phyloP scores from a whole-genome alignment of 352 stramenopile genomes.

The Globisporangium irregulare region DNA sequence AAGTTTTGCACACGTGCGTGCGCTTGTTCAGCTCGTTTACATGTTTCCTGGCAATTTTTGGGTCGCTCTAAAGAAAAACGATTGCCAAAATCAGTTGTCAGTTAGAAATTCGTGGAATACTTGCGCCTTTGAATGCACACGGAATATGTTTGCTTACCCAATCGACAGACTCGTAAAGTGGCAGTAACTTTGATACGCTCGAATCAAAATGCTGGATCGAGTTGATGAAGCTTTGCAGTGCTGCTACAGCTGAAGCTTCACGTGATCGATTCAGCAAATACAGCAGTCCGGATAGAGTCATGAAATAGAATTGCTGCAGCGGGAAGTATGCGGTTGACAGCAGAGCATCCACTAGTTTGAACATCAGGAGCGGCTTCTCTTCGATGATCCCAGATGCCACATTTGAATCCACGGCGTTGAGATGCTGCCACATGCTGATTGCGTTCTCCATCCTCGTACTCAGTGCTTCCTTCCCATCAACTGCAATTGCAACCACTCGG shows the following conservation, averaged over 20 bases:
- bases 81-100: not conserved
- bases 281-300: slow-evolving; percentile 40
- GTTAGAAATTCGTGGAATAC: not conserved
- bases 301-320: slow-evolving; percentile 62
- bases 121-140: not conserved
- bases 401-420: slow-evolving; percentile 22
- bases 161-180: slow-evolving; percentile 31
- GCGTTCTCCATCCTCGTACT: slow-evolving; percentile 39
- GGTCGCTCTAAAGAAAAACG: slow-evolving; percentile 14
- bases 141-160: slow-evolving; percentile 28
- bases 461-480: slow-evolving; percentile 33
- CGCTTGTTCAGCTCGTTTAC: slow-evolving; percentile 31
- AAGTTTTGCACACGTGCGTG: slow-evolving; percentile 20
- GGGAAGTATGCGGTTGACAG: slow-evolving; percentile 57
- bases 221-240: slow-evolving; percentile 9
- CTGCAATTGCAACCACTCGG: slow-evolving; percentile 16
- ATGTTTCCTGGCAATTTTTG: slow-evolving; percentile 16
- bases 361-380: slow-evolving; percentile 23
- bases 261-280: slow-evolving; percentile 26
- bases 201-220: slow-evolving; percentile 25
- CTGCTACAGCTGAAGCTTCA: not conserved
- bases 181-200: slow-evolving; percentile 30
- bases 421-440: slow-evolving; percentile 31
- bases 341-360: slow-evolving; percentile 41
- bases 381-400: slow-evolving; percentile 26